Evolutionary conservation across 2,329 filamentous ascomycete genomes (phyloP).

Genomic region (Nemania sp.): DNA sequence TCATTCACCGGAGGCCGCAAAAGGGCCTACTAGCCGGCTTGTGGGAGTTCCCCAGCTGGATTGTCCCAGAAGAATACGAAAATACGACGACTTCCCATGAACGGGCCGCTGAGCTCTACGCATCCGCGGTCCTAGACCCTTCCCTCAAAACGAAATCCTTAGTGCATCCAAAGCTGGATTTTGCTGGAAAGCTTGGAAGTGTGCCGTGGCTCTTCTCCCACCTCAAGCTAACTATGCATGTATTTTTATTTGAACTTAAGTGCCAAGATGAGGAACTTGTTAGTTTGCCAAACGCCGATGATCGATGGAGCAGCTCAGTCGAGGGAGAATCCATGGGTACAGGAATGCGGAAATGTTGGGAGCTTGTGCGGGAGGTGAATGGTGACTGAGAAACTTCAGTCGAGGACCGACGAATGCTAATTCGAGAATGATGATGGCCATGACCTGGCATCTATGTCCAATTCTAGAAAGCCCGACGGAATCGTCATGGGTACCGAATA

Average conservation of each 20-base stretch:
- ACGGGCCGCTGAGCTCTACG: conserved; percentile 44
- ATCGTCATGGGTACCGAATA: background rate
- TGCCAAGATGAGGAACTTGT: conserved; percentile 14
- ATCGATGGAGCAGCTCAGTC: conserved; percentile 47
- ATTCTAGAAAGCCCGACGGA: no score
- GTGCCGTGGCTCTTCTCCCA: conserved; percentile 64
- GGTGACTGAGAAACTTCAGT: conserved; percentile 13
- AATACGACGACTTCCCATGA: conserved; percentile 42
- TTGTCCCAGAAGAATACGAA: conserved; percentile 39
- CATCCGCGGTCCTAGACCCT: conserved; percentile 36
- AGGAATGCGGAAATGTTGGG: conserved; percentile 63
- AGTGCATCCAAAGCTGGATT: conserved; percentile 31
- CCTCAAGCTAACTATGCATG: conserved; percentile 61
- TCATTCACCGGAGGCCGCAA: conserved; percentile 56
- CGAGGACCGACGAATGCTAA: no score
- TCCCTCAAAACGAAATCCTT: conserved; percentile 9
- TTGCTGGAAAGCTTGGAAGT: conserved; percentile 51
- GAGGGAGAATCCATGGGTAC: conserved; percentile 61
- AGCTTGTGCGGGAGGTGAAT: conserved; percentile 43
- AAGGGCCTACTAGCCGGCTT: conserved; percentile 60
- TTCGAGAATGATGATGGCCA: no score
- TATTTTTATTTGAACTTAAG: conserved; percentile 53
- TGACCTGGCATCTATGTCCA: no score
- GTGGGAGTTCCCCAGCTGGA: conserved; percentile 60
- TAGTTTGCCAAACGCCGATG: conserved; percentile 10